These are phyloP conservation scores for Oidiodendron maius DNA, from an alignment of 495 filamentous ascomycete genomes.

Conservation along the genomic window DNA sequence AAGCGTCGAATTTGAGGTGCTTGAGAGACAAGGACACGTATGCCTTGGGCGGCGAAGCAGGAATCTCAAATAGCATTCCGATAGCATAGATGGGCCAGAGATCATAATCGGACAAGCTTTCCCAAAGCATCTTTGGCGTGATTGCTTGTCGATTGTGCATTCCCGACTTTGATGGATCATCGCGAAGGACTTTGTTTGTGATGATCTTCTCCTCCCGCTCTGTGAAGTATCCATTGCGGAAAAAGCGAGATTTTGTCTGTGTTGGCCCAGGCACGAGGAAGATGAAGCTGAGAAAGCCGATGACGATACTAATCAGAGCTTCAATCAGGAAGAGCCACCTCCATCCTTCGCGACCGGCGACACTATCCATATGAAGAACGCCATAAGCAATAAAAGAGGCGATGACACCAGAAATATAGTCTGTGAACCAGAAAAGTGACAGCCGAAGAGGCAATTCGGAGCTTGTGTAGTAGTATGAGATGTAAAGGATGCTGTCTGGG, in stretches of 20 bases:
- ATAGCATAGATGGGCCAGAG: conserved; percentile 64
- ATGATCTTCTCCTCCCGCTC: conserved; percentile 61
- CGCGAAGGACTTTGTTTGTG: conserved; percentile 64
- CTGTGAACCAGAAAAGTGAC: conserved; percentile 64
- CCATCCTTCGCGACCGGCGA: conserved; percentile 62
- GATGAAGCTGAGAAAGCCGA: conserved; percentile 57
- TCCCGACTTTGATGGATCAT: conserved; percentile 57
- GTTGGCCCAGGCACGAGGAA: conserved; percentile 68
- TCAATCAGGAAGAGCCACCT: conserved; percentile 52
- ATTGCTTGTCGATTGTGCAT: conserved; percentile 55
- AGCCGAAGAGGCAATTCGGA: conserved; percentile 61
- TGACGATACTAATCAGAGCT: conserved; percentile 48
- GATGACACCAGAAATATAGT: conserved; percentile 32
- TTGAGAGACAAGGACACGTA: conserved; percentile 59
- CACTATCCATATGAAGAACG: conserved; percentile 57
- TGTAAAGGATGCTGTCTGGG: conserved; percentile 48
- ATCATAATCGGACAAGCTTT: conserved; percentile 56
- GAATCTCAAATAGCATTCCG: conserved; percentile 53
- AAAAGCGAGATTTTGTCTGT: conserved; percentile 62
- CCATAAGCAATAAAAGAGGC: conserved; percentile 66
- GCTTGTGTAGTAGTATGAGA: conserved; percentile 71
- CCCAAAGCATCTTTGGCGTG: conserved; percentile 46
- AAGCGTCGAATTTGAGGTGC: conserved; percentile 39
- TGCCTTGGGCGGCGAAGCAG: conserved; percentile 56
- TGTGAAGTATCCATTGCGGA: conserved; percentile 66